These are phyloP conservation scores for Lodderomyces parapsilosis DNA, from an alignment of 1,139 yeast genomes.

Conservation along the genomic window DNA sequence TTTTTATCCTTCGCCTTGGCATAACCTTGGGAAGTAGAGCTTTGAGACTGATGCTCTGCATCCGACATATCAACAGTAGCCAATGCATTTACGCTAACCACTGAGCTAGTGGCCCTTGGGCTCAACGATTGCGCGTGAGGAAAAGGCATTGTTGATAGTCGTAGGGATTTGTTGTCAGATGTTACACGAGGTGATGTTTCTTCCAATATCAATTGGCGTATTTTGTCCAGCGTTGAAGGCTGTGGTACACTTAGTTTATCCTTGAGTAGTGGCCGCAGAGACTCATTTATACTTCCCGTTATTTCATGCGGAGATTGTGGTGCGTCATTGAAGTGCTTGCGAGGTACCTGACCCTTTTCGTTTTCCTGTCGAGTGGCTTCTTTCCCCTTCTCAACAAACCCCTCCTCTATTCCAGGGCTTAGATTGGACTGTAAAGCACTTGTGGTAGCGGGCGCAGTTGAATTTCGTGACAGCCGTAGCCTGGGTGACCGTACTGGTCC, in stretches of 20 bases:
- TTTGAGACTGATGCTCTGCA: constrained; percentile 6
- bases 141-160: constrained; percentile 25
- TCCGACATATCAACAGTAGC: constrained; percentile 21
- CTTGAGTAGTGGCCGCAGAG: neutral
- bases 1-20: neutral
- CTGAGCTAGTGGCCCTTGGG: constrained; percentile 31
- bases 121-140: constrained; percentile 20
- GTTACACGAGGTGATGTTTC: constrained; percentile 26
- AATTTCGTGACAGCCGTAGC: neutral
- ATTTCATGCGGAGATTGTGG: neutral
- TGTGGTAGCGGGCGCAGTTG: too few relatives aligned
- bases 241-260: neutral
- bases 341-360: too few relatives aligned
- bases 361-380: neutral
- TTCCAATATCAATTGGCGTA: neutral
- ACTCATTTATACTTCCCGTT: neutral
- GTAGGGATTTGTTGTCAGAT: constrained; percentile 31
- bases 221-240: neutral
- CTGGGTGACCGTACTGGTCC: neutral
- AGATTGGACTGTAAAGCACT: too few relatives aligned
- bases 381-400: neutral
- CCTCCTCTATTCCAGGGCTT: neutral
- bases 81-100: constrained; percentile 32
- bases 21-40: neutral
- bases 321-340: neutral